Evolutionary conservation across 2,329 filamentous ascomycete species (phyloP), one percentile per base, ranked within the genome.

Genomic region (Trichoderma polysporum): DNA sequence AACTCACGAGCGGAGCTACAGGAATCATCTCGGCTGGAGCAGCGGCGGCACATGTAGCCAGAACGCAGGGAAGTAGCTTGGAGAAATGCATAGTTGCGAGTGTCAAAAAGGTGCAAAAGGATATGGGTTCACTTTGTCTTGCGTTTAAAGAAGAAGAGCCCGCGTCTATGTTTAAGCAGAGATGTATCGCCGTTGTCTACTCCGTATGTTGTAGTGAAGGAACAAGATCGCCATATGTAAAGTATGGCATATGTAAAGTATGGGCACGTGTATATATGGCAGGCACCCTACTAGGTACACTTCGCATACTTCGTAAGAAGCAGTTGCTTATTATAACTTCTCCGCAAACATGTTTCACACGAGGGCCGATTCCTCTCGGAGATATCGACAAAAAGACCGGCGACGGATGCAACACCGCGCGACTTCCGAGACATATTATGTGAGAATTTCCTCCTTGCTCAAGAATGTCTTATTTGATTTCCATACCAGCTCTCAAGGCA

Each of bases 261-360:
- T 45, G n/a, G 19, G 41, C 41, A 45, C 41, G 41, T 22, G 41
- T 45, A 45, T 19, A 22, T 19, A 45, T 45, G 41, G 19, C 19
- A 4, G n/a, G 8, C 41, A 45, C 41, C 3, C n/a, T n/a, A n/a
- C n/a, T n/a, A n/a, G n/a, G n/a, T n/a, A n/a, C n/a, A n/a, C n/a
- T n/a, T n/a, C n/a, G n/a, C n/a, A n/a, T n/a, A n/a, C n/a, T n/a
- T n/a, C n/a, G n/a, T n/a, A n/a, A n/a, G n/a, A n/a, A n/a, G n/a
- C n/a, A n/a, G n/a, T n/a, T n/a, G n/a, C n/a, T 19, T 10, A 22
- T 4, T 5, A 19, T 15, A 22, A 4, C 25, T 52, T 39, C 33
- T 59, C 56, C 39, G 39, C 45, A 61, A 47, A 52, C n/a, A 3
- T 52, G 45, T 61, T 37, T 61, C 58, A 61, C 22, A 61, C 52